Evolutionary conservation across 208 protist genomes (phyloP), one percentile per base, ranked within the genome.

Genomic region (Sergeia podlipaevii): DNA sequence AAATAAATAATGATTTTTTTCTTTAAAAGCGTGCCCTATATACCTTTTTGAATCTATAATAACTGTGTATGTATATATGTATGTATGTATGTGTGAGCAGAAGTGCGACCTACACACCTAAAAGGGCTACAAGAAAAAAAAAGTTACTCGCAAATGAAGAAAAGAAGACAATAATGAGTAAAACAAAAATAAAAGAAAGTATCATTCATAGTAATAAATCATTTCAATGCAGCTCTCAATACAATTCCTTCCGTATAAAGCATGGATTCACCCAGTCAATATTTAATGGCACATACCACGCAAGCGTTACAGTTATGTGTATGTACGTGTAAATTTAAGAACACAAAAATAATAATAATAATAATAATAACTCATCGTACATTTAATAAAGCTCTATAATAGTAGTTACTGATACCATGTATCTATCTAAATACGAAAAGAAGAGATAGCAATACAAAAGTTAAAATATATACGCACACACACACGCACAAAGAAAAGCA

Each of bases 111-210:
- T 24, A 46, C 13, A 46, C 13, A 46, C 28, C 5, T 46, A 54
- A 39, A 34, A 28, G 42, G 28, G 37, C 37, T 44, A 10, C 26
- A 17, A 28, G 17, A 5, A 47, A 36, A 30, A 20, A 4, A 48
- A 58, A 48, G 29, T 10, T 3, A 20, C 4, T 29, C 8, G 5
- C 15, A 3, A 18, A 4, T n/a, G 33, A 48, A 46, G 1, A 56
- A 24, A 57, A 13, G 56, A 46, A 58, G 42, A 55, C 29, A 47
- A 54, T 39, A 67, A 53, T 60, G 18, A 66, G 26, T 49, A 27
- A 52, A n/a, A 57, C 26, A 41, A 24, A 24, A 32, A 57, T 13
- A 57, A 28, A 41, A 32, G 26, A 21, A 51, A 30, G 51, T 24
- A 60, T 32, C n/a, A 45, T n/a, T 15, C 15, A 49, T 41, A 20